Evolutionary conservation across 1,284 basidiomycete species (phyloP), one percentile per base, ranked within the genome.

Genomic region (Gymnopus androsaceus): DNA sequence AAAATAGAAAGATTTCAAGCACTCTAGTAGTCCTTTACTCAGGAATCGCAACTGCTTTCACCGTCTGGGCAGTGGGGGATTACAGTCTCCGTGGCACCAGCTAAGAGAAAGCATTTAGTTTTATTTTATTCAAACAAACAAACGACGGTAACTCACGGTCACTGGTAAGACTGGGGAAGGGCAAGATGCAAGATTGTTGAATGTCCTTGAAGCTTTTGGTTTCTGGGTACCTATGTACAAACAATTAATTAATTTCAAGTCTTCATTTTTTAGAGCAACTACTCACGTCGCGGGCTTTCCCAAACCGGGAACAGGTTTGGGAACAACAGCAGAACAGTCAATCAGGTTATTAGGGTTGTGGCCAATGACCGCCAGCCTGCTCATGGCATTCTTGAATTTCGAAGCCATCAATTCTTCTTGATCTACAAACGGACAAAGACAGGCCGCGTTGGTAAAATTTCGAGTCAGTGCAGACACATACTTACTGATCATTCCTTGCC

Each of bases 401-500:
- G 56, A 40, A 25, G 66, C 64, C 69, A 75, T 69, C 30, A 50
- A 36, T 7, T 54, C 59, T 30, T 72, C 69, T 61, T 72, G 61
- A 54, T 54, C 71, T 74, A 47, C n/a, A 4, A 7, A 42, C 17
- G 11, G 33, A 30, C 25, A n/a, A n/a, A 11, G 21, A n/a, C 28
- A 2, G n/a, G n/a, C n/a, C n/a, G n/a, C n/a, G n/a, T 19, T 28
- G 19, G 25, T 45, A 64, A 38, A 38, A 7, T 14, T n/a, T 15
- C 9, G 17, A 14, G 9, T 15, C n/a, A n/a, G n/a, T n/a, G n/a
- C n/a, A 11, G 6, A 25, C 15, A 6, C n/a, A 21, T 6, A 59
- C 67, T 51, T 54, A 72, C 70, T 65, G 50, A 72, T 64, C 58
- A 72, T 66, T 2, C 66, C 64, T 60, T 73, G 72, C 71, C 69